Evolutionary conservation across 306 rosid genomes (phyloP).

Genomic region (Cicer cuneatum): DNA sequence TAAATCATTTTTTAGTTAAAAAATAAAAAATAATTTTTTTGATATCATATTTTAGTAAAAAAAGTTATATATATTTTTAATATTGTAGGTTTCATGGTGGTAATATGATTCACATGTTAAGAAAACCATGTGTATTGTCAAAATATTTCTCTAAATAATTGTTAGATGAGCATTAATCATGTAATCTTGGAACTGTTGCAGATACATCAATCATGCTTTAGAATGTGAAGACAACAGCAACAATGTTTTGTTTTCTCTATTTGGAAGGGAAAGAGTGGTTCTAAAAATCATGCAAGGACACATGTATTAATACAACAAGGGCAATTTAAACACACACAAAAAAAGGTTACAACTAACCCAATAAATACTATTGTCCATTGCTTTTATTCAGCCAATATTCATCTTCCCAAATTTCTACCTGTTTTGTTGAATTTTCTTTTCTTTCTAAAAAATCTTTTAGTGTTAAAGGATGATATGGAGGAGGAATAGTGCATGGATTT

Average conservation of each 20-base stretch:
- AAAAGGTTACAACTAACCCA: not conserved
- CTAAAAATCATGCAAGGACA: not conserved
- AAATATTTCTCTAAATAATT: no score
- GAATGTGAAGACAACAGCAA: not conserved
- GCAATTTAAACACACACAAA: not conserved
- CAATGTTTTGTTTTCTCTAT: no score
- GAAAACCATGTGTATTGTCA: no score
- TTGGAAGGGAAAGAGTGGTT: not conserved
- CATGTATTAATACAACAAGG: not conserved
- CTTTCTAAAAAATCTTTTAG: conserved; percentile 41
- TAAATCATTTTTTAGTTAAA: no score
- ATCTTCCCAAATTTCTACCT: conserved; percentile 69
- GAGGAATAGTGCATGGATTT: conserved; percentile 68
- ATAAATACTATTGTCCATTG: conserved; percentile 28
- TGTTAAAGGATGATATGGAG: conserved; percentile 53
- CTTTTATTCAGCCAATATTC: conserved; percentile 48
- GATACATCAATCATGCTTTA: not conserved
- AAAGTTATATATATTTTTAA: no score
- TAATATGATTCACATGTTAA: no score
- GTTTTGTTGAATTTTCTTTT: conserved; percentile 54
- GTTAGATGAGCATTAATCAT: no score
- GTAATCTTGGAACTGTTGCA: not conserved
- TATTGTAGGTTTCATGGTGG: no score
- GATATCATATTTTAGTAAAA: no score
- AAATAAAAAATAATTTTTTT: no score